Evolutionary conservation across 2,329 filamentous ascomycete species (phyloP).

Genomic region (Xylaria sp.): DNA sequence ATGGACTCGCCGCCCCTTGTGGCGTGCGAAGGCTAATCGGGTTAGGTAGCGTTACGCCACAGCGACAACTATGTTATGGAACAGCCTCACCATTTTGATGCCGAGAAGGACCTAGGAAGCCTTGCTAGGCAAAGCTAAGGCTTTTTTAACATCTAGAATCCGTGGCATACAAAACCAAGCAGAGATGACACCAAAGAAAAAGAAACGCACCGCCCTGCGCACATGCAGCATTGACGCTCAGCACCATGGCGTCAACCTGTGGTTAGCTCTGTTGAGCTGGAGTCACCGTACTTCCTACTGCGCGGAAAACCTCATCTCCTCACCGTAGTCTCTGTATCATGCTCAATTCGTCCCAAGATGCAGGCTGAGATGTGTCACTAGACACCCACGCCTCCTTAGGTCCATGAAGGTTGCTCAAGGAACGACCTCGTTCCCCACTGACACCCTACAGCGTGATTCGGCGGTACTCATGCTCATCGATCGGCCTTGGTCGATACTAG

Average conservation of each 20-base stretch:
- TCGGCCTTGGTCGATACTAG: background rate
- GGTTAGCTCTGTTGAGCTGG: background rate
- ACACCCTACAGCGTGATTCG: constrained; percentile 12
- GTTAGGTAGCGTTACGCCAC: constrained; percentile 9
- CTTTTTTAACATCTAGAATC: background rate
- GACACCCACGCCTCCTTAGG: constrained; percentile 4
- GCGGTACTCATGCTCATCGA: background rate
- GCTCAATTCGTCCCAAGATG: background rate
- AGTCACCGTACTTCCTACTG: constrained; percentile 1
- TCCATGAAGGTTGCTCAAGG: constrained; percentile 5
- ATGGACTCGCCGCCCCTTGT: constrained; percentile 3
- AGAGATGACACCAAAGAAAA: background rate
- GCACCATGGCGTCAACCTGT: constrained; percentile 4
- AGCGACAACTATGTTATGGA: constrained; percentile 2
- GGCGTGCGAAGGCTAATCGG: constrained; percentile 3
- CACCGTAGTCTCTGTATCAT: background rate
- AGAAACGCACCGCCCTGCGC: constrained; percentile 2
- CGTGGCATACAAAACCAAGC: background rate
- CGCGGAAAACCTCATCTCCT: background rate
- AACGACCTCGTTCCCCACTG: constrained; percentile 15
- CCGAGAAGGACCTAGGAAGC: constrained; percentile 5
- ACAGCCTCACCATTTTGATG: constrained; percentile 9
- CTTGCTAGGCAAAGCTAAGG: constrained; percentile 6
- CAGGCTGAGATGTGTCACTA: constrained; percentile 13
- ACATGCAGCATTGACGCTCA: background rate